These are phyloP conservation scores for Leptosphaerulina australis DNA, from an alignment of 2,329 filamentous ascomycete species.

Conservation along the genomic window DNA sequence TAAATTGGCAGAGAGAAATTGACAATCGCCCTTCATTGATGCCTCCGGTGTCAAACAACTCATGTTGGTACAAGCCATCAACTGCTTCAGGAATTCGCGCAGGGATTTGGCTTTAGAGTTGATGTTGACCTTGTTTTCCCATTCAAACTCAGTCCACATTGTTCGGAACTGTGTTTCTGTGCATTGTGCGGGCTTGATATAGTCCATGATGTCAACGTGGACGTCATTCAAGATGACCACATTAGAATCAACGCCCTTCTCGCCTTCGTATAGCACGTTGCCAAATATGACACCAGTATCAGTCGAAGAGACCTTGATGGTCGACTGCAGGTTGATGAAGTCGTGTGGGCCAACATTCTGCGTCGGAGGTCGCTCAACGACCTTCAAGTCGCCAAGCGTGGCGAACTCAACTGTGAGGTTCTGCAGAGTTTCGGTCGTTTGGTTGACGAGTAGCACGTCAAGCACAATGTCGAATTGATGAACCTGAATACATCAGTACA, in stretches of 20 bases:
- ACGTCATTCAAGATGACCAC: constrained; percentile 98
- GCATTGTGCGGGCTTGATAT: constrained; percentile 96
- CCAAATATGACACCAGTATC: constrained; percentile 99
- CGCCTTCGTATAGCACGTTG: constrained; percentile 97
- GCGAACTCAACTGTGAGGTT: constrained; percentile 98
- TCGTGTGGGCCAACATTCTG: constrained; percentile 95
- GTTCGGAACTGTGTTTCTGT: constrained; percentile 98
- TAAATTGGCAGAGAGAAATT: constrained; percentile 95
- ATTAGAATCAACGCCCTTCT: constrained; percentile 66
- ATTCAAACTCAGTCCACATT: constrained; percentile 99
- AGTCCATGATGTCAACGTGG: constrained; percentile 99
- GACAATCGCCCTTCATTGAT: constrained; percentile 94
- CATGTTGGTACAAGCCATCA: constrained; percentile 99
- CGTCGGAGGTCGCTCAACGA: constrained; percentile 93
- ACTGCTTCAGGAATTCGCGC: constrained; percentile 86
- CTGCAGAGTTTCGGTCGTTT: constrained; percentile 94
- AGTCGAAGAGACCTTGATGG: constrained; percentile 97
- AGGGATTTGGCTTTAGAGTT: constrained; percentile 94
- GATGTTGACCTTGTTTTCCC: constrained; percentile 99
- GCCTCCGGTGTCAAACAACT: constrained; percentile 95
- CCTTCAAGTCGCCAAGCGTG: constrained; percentile 96
- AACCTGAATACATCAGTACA: constrained; percentile 51
- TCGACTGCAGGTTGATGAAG: constrained; percentile 98
- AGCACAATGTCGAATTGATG: constrained; percentile 98
- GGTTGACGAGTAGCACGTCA: constrained; percentile 95